phyloP scores from a whole-genome alignment of 2,329 filamentous ascomycete species.

The Colletotrichum sojae region DNA sequence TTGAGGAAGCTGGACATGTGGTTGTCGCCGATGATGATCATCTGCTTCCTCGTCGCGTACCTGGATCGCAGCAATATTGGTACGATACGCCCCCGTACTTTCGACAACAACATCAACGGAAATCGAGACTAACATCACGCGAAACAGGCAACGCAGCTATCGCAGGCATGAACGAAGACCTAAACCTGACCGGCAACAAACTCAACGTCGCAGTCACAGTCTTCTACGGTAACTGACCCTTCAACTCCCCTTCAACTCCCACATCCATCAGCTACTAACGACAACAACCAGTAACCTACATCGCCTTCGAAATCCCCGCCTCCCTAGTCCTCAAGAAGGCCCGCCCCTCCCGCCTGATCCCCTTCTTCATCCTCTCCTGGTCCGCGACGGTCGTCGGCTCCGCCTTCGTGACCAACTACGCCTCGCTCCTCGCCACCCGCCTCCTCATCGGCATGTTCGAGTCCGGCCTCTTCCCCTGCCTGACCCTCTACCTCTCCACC shows the following conservation, averaged over 20 bases:
- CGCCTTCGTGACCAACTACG: constrained; percentile 59
- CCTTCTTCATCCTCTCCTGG: constrained; percentile 56
- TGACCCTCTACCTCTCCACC: constrained; percentile 55
- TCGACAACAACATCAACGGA: neutral
- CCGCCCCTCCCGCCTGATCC: constrained; percentile 50
- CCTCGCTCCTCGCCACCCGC: constrained; percentile 59
- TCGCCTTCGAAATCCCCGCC: constrained; percentile 56
- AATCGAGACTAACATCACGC: neutral
- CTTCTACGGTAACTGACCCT: constrained; percentile 56
- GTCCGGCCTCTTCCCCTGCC: constrained; percentile 63
- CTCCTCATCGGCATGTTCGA: constrained; percentile 64
- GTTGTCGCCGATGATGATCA: constrained; percentile 40
- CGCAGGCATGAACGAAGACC: constrained; percentile 51
- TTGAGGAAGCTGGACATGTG: constrained; percentile 46
- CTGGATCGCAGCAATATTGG: constrained; percentile 49
- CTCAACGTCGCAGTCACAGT: constrained; percentile 58
- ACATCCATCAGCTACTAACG: constrained; percentile 60
- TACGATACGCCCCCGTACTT: neutral
- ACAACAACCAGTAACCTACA: constrained; percentile 56
- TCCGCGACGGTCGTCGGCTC: constrained; percentile 62
- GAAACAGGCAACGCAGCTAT: constrained; percentile 50
- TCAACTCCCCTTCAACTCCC: constrained; percentile 53
- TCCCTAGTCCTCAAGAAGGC: constrained; percentile 51
- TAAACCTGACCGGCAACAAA: constrained; percentile 51
- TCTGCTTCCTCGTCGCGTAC: constrained; percentile 51